phyloP scores from a whole-genome alignment of 2,329 filamentous ascomycete species.

The Neonectria faginata region DNA sequence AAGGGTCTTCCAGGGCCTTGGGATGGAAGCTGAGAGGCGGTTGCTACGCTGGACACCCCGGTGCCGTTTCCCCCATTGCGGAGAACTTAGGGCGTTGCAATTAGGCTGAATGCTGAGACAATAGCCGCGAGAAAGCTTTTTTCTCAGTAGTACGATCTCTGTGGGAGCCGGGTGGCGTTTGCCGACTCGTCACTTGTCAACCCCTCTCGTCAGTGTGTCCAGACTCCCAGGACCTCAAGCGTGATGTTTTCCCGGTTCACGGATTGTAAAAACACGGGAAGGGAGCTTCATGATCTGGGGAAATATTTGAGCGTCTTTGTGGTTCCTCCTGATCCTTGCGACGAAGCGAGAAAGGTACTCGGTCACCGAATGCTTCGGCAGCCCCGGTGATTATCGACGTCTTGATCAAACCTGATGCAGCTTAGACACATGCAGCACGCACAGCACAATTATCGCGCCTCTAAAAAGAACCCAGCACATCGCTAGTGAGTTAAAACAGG shows the following conservation, averaged over 20 bases:
- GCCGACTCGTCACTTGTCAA: not conserved
- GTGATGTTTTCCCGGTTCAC: not conserved
- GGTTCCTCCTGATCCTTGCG: not conserved
- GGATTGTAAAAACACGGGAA: not conserved
- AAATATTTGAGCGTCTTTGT: not conserved
- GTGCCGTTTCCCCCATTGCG: not conserved
- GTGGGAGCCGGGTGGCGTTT: conserved; percentile 1
- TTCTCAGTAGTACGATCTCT: not conserved
- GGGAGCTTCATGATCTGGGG: not conserved
- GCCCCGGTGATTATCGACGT: not conserved
- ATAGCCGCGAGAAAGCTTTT: not conserved
- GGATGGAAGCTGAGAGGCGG: conserved; percentile 2
- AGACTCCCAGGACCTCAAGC: not conserved
- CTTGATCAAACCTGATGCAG: not conserved
- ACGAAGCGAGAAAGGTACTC: not conserved
- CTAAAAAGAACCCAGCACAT: not conserved
- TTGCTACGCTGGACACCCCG: not conserved
- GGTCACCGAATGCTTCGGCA: not conserved
- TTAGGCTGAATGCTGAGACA: conserved; percentile 22
- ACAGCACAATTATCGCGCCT: not conserved
- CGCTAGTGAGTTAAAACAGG: not conserved
- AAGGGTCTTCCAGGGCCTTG: conserved; percentile 1
- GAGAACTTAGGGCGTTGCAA: not conserved
- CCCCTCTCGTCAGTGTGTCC: not conserved
- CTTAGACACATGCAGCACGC: not conserved